Conservation (phyloP, 179 eudicot species). For the Drosera spatulata region DNA sequence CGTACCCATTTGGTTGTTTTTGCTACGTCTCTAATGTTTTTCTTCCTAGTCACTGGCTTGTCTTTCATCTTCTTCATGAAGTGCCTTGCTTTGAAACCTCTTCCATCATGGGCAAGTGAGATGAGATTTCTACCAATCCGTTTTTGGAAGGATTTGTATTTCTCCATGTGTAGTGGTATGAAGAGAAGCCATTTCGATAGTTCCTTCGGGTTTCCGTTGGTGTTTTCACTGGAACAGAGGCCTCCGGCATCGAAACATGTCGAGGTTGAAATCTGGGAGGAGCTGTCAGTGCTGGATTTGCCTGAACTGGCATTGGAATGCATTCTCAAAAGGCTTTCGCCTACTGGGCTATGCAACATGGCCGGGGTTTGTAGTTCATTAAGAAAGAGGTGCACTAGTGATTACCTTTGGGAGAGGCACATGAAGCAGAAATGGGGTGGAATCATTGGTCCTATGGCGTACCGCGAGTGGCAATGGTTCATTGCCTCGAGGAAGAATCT, state of each 20-base stretch:
- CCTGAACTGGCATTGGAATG: conserved; percentile 28
- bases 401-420: conserved; percentile 77
- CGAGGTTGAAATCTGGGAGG: conserved; percentile 17
- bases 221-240: conserved; percentile 29
- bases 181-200: conserved; percentile 16
- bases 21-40: conserved; percentile 41
- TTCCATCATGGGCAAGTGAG: conserved; percentile 13
- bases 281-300: conserved; percentile 40
- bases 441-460: conserved; percentile 55
- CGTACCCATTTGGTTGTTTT: conserved; percentile 3
- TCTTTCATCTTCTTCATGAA: conserved; percentile 63
- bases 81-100: conserved; percentile 59
- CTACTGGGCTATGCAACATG: conserved; percentile 69
- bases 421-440: conserved; percentile 77
- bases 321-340: conserved; percentile 79
- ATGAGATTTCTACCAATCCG: conserved; percentile 46
- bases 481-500: conserved; percentile 28
- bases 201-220: conserved; percentile 11
- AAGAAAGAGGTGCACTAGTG: conserved; percentile 58
- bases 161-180: conserved; percentile 17
- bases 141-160: conserved; percentile 53
- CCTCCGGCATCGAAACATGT: conserved; percentile 20
- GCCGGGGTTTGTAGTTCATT: conserved; percentile 59
- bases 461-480: conserved; percentile 69
- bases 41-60: conserved; percentile 58